Base-by-base conservation (phyloP, 176 grass and related monocot genomes). In the Aegilops umbellulata region DNA sequence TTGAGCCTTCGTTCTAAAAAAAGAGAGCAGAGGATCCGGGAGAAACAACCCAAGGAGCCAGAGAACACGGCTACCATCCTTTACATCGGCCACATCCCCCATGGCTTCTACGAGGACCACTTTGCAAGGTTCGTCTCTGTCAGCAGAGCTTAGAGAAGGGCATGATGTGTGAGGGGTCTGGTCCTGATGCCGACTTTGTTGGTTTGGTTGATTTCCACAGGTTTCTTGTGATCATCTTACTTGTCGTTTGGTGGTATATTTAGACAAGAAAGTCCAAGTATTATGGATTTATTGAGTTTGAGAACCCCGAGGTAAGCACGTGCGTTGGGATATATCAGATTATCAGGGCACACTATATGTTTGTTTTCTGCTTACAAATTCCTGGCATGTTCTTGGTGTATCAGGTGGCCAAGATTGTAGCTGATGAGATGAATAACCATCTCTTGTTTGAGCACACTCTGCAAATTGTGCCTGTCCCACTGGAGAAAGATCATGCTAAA, bases 221-320 rank as follows among this genome's bases (percentile, higher is more conserved):
- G 35, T 23, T 71, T 32, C 31, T 32, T 32, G 31, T 4, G 31
- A 32, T 3, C 31, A 32, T 32, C 31, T 32, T 32, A 32, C 31
- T 32, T 32, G 32, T 63, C 60, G 10, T 84, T 78, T 85, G 6
- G 32, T 83, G 12, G 44, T 77, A 34, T 65, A 80, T 83, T 76
- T 81, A 97, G 95, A 95, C 93, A 42, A 91, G 95, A 75, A 98
- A 95, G 67, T 98, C 95, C 19, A 98, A 95, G 78, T 91, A 98
- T 65, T 98, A 98, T 88, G 95, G 87, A 74, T 98, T 84, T 46
- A 80, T 98, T 22, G 93, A 95, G 90, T 98, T 95, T 91, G 91
- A 91, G 84, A 98, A 92, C 73, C 91, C 95, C 70, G 88, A 84
- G 25, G 95, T 97, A 83, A 83, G 75, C 15, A 15, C 15, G 10